Evolutionary conservation across 805 yeast genomes (phyloP).

Genomic region (Candida ficus): DNA sequence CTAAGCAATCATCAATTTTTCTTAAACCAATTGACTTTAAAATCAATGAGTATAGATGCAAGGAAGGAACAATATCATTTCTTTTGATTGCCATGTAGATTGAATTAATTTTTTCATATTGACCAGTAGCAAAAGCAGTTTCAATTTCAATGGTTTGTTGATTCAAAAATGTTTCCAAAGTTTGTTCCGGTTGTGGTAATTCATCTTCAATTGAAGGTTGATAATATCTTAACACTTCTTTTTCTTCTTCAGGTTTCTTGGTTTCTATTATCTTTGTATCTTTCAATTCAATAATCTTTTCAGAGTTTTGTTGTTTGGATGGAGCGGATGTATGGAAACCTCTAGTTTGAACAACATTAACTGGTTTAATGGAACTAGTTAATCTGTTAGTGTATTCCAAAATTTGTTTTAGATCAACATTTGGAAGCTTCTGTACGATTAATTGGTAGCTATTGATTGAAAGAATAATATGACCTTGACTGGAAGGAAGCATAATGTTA

Average conservation of each 20-base stretch:
- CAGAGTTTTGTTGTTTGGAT: background rate
- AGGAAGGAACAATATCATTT: constrained; percentile 42
- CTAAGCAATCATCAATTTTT: constrained; percentile 46
- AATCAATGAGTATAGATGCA: constrained; percentile 48
- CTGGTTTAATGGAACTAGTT: background rate
- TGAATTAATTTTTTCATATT: constrained; percentile 33
- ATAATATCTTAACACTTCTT: constrained; percentile 13
- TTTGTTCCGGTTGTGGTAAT: constrained; percentile 15
- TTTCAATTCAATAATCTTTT: constrained; percentile 2
- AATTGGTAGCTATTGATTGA: constrained; percentile 16
- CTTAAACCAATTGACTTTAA: constrained; percentile 50
- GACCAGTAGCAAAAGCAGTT: constrained; percentile 21
- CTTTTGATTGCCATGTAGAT: constrained; percentile 36
- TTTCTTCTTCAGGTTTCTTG: constrained; percentile 3
- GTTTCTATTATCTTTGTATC: background rate
- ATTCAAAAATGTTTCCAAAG: constrained; percentile 25
- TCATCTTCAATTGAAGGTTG: constrained; percentile 11
- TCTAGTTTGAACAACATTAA: constrained; percentile 4
- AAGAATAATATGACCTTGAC: constrained; percentile 15
- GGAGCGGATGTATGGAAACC: constrained; percentile 5
- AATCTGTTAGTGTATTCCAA: constrained; percentile 2
- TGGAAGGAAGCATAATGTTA: constrained; percentile 16
- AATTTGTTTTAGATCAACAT: constrained; percentile 6
- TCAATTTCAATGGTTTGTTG: constrained; percentile 29
- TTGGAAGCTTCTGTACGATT: constrained; percentile 12